Conservation (phyloP, 2,329 filamentous ascomycete genomes). For the Colletotrichum godetiae region DNA sequence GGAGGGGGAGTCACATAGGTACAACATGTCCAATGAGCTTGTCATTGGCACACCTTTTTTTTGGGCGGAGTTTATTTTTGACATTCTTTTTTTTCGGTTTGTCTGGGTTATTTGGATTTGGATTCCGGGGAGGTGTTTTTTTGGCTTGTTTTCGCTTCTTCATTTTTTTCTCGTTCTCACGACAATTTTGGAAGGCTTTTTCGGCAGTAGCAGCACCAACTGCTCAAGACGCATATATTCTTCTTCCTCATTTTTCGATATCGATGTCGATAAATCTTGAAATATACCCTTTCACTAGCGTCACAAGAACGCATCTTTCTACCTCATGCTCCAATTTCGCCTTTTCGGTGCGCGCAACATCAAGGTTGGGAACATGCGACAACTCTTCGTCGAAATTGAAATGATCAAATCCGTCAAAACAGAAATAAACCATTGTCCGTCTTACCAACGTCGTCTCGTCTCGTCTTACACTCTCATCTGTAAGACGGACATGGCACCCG, state of each 20-base stretch:
- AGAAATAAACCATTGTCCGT: neutral
- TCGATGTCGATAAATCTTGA: neutral
- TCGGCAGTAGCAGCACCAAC: neutral
- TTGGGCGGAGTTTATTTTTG: neutral
- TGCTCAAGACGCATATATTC: neutral
- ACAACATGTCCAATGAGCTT: neutral
- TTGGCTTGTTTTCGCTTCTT: neutral
- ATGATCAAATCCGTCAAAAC: too few species aligned
- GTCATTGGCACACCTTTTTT: neutral
- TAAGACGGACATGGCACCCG: neutral
- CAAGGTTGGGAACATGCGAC: neutral
- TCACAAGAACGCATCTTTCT: constrained; percentile 15
- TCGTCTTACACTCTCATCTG: too few species aligned
- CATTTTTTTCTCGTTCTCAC: neutral
- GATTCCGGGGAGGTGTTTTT: neutral
- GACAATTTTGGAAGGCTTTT: neutral
- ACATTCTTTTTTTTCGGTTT: neutral
- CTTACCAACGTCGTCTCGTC: neutral
- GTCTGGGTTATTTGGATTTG: neutral
- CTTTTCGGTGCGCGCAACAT: neutral
- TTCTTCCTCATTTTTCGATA: neutral
- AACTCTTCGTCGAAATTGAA: too few species aligned
- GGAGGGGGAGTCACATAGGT: neutral
- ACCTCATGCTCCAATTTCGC: neutral
- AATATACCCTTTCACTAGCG: constrained; percentile 34